Evolutionary conservation across 2,329 filamentous ascomycete genomes (phyloP).

Genomic region (Leptodontidium sp.): DNA sequence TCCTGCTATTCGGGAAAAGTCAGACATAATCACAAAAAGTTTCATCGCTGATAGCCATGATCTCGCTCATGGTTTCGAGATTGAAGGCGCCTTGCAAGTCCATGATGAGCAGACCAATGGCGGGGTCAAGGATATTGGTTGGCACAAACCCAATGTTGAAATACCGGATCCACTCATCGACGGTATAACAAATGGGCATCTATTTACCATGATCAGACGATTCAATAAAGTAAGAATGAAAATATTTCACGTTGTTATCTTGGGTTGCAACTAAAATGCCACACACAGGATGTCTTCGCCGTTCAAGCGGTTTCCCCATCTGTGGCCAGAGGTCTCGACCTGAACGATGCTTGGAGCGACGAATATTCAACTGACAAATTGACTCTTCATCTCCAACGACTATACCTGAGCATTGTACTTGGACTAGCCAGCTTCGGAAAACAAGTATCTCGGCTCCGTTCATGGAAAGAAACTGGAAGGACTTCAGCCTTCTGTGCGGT

Average conservation of each 20-base stretch:
- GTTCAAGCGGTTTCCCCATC: constrained; percentile 26
- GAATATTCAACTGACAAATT: constrained; percentile 36
- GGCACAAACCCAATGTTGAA: constrained; percentile 20
- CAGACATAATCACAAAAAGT: neutral
- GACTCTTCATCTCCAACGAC: constrained; percentile 32
- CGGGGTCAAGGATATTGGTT: constrained; percentile 16
- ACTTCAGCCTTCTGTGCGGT: constrained; percentile 34
- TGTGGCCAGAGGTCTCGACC: constrained; percentile 32
- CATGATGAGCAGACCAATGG: neutral
- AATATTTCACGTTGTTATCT: neutral
- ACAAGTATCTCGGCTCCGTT: constrained; percentile 35
- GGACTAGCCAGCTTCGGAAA: constrained; percentile 32
- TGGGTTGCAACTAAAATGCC: constrained; percentile 26
- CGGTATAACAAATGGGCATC: constrained; percentile 6
- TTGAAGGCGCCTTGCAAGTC: constrained; percentile 16
- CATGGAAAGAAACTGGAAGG: constrained; percentile 36
- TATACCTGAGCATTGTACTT: constrained; percentile 35
- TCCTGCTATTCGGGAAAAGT: neutral
- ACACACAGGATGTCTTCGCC: constrained; percentile 22
- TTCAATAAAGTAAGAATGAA: constrained; percentile 36
- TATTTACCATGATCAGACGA: constrained; percentile 33
- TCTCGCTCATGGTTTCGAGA: neutral
- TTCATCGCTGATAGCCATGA: constrained; percentile 24
- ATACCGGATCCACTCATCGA: constrained; percentile 22
- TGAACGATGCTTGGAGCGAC: constrained; percentile 32